These are phyloP conservation scores for Xylaria sp. DNA, from an alignment of 2,329 filamentous ascomycete species.

Conservation along the genomic window DNA sequence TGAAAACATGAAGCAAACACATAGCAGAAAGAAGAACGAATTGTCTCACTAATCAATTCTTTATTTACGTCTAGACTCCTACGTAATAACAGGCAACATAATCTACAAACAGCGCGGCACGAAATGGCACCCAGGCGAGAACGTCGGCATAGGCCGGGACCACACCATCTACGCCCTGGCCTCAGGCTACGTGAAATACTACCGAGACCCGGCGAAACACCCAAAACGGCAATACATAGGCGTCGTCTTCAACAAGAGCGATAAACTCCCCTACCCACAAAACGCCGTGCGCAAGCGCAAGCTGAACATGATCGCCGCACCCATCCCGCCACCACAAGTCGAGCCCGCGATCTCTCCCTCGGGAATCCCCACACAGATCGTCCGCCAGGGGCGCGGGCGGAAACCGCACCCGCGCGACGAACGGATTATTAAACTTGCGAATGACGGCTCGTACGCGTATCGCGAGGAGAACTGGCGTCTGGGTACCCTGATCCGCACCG, in stretches of 20 bases:
- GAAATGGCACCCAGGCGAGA: slow-evolving; percentile 93
- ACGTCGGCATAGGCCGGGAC: slow-evolving; percentile 92
- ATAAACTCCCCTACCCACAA: slow-evolving; percentile 76
- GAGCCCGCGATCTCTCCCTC: slow-evolving; percentile 53
- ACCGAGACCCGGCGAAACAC: slow-evolving; percentile 82
- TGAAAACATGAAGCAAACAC: not conserved
- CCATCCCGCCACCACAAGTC: slow-evolving; percentile 46
- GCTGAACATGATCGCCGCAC: slow-evolving; percentile 71
- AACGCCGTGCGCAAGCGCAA: slow-evolving; percentile 77
- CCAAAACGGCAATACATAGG: slow-evolving; percentile 94
- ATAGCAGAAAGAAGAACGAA: not conserved
- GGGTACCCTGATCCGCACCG: slow-evolving; percentile 57
- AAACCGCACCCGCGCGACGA: slow-evolving; percentile 45
- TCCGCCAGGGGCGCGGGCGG: slow-evolving; percentile 43
- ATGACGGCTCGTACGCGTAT: slow-evolving; percentile 59
- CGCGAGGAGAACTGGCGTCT: slow-evolving; percentile 66
- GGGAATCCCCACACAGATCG: slow-evolving; percentile 56
- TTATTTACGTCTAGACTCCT: slow-evolving; percentile 68
- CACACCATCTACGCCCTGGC: slow-evolving; percentile 91
- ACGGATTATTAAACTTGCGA: slow-evolving; percentile 56
- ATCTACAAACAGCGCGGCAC: slow-evolving; percentile 97
- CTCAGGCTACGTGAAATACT: slow-evolving; percentile 94
- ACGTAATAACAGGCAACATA: slow-evolving; percentile 94
- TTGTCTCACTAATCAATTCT: not conserved
- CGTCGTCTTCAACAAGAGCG: slow-evolving; percentile 82